Conservation (phyloP, 257 asterid species). For the Penstemon barbatus region DNA sequence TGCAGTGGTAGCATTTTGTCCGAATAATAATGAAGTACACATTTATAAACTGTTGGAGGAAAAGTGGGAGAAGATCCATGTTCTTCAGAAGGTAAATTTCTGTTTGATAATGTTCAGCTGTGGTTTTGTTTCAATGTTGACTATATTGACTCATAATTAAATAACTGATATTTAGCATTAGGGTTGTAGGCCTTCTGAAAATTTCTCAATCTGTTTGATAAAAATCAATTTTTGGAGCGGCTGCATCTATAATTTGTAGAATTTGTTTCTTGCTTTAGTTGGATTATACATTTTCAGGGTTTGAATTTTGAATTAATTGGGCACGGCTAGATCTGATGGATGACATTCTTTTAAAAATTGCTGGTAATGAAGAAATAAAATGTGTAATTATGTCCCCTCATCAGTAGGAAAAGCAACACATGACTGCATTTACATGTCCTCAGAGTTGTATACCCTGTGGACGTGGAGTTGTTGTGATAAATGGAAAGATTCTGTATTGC, state of each 20-base stretch:
- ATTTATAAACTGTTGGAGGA: constrained; percentile 67
- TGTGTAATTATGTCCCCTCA: not conserved
- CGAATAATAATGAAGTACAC: constrained; percentile 88
- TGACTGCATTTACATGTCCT: not conserved
- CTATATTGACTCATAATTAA: constrained; percentile 9
- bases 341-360: not conserved
- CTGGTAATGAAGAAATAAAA: not conserved
- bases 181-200: constrained; percentile 6
- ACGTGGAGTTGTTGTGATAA: not conserved
- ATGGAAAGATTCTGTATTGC: not conserved
- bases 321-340: constrained; percentile 17
- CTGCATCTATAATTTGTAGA: constrained; percentile 11
- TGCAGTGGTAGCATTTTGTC: constrained; percentile 91
- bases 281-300: not conserved
- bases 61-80: constrained; percentile 96
- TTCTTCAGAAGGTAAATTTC: constrained; percentile 81
- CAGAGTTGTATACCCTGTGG: not conserved
- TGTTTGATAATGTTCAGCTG: not conserved
- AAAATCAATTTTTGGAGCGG: constrained; percentile 8
- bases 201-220: not conserved
- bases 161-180: constrained; percentile 1
- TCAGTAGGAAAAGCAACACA: not conserved
- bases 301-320: not conserved
- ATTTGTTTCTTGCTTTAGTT: constrained; percentile 18
- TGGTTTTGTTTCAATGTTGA: not conserved